Percentiles rank a stretch among this genome's conserved stretches.
These are phyloP conservation scores for Colletotrichum paranaense DNA, from an alignment of 2,329 filamentous ascomycete species.

Conservation along the genomic window DNA sequence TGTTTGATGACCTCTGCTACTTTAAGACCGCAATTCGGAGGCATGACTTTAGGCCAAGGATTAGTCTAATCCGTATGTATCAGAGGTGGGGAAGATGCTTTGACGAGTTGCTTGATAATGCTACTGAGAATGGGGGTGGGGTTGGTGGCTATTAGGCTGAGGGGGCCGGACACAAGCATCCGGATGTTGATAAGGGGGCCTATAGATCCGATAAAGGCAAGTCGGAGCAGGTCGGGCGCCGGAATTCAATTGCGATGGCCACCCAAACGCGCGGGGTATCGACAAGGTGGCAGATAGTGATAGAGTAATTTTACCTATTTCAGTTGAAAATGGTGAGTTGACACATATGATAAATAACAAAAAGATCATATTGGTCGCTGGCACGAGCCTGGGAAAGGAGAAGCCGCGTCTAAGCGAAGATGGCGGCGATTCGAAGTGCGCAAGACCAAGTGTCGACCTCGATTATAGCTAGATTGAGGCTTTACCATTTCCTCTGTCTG, in stretches of 20 bases:
- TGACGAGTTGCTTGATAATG: background rate
- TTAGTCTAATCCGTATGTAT: background rate
- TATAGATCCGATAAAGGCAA: background rate
- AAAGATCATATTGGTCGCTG: background rate
- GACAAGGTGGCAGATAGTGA: background rate
- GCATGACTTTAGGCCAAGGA: background rate
- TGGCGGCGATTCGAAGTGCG: background rate
- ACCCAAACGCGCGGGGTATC: background rate
- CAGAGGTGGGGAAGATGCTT: conserved; percentile 22
- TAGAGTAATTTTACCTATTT: background rate
- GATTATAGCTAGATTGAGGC: background rate
- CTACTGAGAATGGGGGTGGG: conserved; percentile 28
- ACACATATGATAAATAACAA: background rate
- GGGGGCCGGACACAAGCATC: background rate
- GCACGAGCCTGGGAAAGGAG: background rate
- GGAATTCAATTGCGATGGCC: background rate
- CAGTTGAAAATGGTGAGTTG: background rate
- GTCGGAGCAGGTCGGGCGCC: too few species aligned
- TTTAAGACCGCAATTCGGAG: conserved; percentile 4
- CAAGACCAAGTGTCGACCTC: background rate
- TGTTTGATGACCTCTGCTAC: background rate
- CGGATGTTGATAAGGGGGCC: conserved; percentile 5
- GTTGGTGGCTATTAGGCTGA: background rate
- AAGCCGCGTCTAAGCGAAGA: background rate
- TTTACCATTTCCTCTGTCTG: background rate